phyloP scores from a whole-genome alignment of 305 asterid species.

The Fraxinus platypoda region DNA sequence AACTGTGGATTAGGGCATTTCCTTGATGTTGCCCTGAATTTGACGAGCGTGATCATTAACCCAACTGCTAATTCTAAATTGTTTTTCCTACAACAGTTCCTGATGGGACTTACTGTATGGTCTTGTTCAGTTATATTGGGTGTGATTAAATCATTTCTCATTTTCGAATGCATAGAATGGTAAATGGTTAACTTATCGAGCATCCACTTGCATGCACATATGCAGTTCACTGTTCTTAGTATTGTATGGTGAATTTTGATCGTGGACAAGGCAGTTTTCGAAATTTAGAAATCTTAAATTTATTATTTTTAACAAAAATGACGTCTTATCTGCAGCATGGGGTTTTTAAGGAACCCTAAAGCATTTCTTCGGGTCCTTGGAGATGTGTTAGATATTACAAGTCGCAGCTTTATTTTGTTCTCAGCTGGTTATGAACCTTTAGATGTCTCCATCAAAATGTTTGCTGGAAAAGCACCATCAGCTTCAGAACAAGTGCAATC shows the following conservation, averaged over 20 bases:
- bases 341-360: slow-evolving; percentile 63
- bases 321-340: slow-evolving; percentile 70
- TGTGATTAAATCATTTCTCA: background rate
- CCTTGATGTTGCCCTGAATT: background rate
- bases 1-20: background rate
- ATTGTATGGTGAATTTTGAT: background rate
- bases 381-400: slow-evolving; percentile 49
- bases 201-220: background rate
- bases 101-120: background rate
- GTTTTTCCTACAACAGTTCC: background rate
- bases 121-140: background rate
- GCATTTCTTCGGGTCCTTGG: slow-evolving; percentile 65
- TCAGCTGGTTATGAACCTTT: slow-evolving; percentile 82
- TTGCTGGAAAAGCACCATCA: slow-evolving; percentile 42
- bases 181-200: background rate
- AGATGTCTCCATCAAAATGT: slow-evolving; percentile 54
- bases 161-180: background rate
- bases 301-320: background rate
- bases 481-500: slow-evolving; percentile 38
- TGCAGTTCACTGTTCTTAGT: slow-evolving; percentile 3
- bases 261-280: background rate
- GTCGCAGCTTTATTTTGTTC: slow-evolving; percentile 64
- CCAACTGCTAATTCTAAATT: background rate
- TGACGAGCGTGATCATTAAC: slow-evolving; percentile 14
- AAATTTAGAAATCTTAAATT: background rate